These are phyloP conservation scores for Barnettozyma siamensis DNA, from an alignment of 805 yeast species.

Conservation along the genomic window DNA sequence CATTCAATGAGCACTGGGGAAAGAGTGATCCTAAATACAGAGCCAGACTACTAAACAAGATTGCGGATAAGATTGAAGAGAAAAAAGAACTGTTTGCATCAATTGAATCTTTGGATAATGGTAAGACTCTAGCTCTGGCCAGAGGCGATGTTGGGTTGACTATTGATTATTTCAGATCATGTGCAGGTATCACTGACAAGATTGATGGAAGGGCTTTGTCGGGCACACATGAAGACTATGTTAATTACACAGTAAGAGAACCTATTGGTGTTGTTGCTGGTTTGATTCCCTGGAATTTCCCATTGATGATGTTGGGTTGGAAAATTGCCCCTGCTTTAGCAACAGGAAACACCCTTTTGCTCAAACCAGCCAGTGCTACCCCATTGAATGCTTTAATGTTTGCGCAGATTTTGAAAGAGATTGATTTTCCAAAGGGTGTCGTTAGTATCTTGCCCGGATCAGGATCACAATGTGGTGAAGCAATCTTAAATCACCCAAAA, in stretches of 20 bases:
- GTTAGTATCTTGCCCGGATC: conserved; percentile 69
- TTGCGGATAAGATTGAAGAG: conserved; percentile 65
- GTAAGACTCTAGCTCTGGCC: conserved; percentile 63
- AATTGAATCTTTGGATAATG: conserved; percentile 71
- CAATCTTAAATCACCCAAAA: conserved; percentile 60
- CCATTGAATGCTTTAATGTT: conserved; percentile 66
- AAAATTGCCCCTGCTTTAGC: conserved; percentile 74
- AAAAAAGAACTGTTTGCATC: conserved; percentile 56
- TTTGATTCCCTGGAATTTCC: conserved; percentile 83
- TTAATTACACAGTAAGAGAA: conserved; percentile 61
- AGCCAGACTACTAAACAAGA: conserved; percentile 46
- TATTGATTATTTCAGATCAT: conserved; percentile 58
- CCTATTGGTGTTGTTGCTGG: conserved; percentile 82
- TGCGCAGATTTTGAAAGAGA: conserved; percentile 55
- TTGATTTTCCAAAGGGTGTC: conserved; percentile 72
- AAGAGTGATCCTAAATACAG: conserved; percentile 51
- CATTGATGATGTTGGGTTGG: conserved; percentile 74
- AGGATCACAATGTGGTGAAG: conserved; percentile 66
- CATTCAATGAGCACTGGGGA: conserved; percentile 54
- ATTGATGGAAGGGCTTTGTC: conserved; percentile 57
- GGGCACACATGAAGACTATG: conserved; percentile 53
- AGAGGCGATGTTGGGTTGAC: conserved; percentile 61
- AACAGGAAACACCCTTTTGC: conserved; percentile 65
- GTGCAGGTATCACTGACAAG: conserved; percentile 71
- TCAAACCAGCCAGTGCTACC: conserved; percentile 73